Base-by-base conservation (phyloP, 352 stramenopile species). In the Phytophthora parvispora region DNA sequence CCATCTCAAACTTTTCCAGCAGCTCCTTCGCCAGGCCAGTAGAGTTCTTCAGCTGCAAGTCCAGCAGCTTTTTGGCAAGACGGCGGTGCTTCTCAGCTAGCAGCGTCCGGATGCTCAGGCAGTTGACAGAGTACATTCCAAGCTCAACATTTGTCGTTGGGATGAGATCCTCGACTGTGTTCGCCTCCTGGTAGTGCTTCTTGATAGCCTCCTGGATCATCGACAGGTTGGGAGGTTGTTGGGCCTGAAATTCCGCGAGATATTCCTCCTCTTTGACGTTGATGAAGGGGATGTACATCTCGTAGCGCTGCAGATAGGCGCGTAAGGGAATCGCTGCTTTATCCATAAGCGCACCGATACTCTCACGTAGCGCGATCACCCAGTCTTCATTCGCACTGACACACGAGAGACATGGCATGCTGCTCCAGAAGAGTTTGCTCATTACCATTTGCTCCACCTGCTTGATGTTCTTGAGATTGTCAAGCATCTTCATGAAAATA, bases 371-470 rank as follows among this genome's bases (percentile, higher is more conserved):
- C 12, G 74, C 47, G 0, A 81, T 31, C 1, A 98, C 92, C 93
- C 92, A 98, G 1, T 80, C 67, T 84, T 99, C 95, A 29, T 78
- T 93, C n/a, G 74, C 64, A 51, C 88, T 94, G 3, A 98, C 86
- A 51, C 77, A 86, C 8, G 84, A 80, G 4, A 99, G 86, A 40
- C 93, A 88, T 10, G 95, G 96, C 60, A 98, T 87, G 50, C 92
- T 94, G 59, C 90, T 96, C 96, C 96, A 99, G 50, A 99, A 98
- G 0, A 99, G 80, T 62, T 97, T 96, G 65, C 97, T 94, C 95
- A 99, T 98, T 28, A 99, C 93, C 24, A 85, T 75, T 38, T 97
- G 86, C 74, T 99, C 96, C 9, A 95, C 86, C 65, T 96, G 88
- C 58, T 92, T 93, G 67, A 96, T 94, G 51, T 84, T 86, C 67